phyloP scores from a whole-genome alignment of 2,329 filamentous ascomycete genomes.

The Coniosporium uncinatum region DNA sequence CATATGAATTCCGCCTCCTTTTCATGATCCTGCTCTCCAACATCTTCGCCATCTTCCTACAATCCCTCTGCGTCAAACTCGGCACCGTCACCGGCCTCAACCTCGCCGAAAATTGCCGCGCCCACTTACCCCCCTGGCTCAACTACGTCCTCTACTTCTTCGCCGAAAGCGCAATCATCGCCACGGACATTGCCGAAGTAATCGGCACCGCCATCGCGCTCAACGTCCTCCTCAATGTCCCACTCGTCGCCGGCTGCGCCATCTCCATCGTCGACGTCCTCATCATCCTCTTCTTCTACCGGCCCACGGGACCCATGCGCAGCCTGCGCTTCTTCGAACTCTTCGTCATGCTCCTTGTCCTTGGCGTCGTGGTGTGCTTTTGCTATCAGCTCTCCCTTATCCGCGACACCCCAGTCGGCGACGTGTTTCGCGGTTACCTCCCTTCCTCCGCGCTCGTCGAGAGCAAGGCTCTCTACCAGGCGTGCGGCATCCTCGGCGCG shows the following conservation, averaged over 20 bases:
- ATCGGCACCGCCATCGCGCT: slow-evolving; percentile 51
- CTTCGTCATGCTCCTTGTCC: slow-evolving; percentile 46
- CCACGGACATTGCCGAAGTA: slow-evolving; percentile 53
- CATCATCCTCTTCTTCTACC: slow-evolving; percentile 50
- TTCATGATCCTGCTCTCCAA: slow-evolving; percentile 67
- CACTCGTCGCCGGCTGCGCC: slow-evolving; percentile 49
- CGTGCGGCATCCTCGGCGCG: slow-evolving; percentile 72
- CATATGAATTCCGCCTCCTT: slow-evolving; percentile 58
- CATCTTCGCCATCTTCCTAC: slow-evolving; percentile 65
- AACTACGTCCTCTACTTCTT: slow-evolving; percentile 48
- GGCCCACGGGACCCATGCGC: slow-evolving; percentile 43
- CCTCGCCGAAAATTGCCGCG: slow-evolving; percentile 41
- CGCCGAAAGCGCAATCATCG: slow-evolving; percentile 51
- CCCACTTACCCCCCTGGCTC: slow-evolving; percentile 45
- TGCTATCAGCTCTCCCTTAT: slow-evolving; percentile 50
- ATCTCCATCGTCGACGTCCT: slow-evolving; percentile 51
- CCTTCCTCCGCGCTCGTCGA: slow-evolving; percentile 45
- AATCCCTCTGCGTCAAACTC: slow-evolving; percentile 58
- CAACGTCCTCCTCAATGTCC: slow-evolving; percentile 46
- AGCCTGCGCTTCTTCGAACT: slow-evolving; percentile 46
- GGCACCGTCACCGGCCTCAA: slow-evolving; percentile 44
- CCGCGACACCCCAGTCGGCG: slow-evolving; percentile 38
- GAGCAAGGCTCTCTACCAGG: slow-evolving; percentile 50
- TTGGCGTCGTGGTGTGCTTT: slow-evolving; percentile 51
- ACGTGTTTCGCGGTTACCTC: slow-evolving; percentile 49